phyloP scores from a whole-genome alignment of 805 yeast species.

The Candida easanensis region DNA sequence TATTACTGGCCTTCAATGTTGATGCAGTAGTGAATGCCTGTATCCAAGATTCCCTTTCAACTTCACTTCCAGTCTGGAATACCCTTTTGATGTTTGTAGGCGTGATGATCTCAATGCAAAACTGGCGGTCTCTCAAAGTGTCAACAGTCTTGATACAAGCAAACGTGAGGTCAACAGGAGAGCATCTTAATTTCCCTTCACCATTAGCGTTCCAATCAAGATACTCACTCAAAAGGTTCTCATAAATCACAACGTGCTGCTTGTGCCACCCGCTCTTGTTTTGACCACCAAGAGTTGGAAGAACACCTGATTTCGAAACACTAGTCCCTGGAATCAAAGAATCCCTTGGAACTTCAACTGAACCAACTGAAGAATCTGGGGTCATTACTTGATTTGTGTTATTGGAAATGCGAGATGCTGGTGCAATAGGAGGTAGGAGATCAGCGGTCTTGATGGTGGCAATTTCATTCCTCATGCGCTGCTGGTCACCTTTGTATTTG shows the following conservation, averaged over 20 bases:
- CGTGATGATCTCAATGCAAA: constrained; percentile 75
- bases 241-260: constrained; percentile 75
- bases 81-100: constrained; percentile 62
- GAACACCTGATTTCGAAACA: constrained; percentile 9
- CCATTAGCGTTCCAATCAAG: constrained; percentile 66
- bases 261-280: constrained; percentile 66
- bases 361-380: neutral
- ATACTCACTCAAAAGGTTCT: constrained; percentile 68
- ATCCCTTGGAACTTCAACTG: neutral
- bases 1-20: constrained; percentile 27
- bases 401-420: neutral
- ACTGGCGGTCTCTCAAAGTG: constrained; percentile 28
- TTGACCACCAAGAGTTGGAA: constrained; percentile 17
- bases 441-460: neutral
- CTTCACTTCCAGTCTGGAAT: constrained; percentile 70
- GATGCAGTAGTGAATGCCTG: constrained; percentile 56
- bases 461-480: constrained; percentile 6
- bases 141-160: constrained; percentile 52
- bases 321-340: neutral
- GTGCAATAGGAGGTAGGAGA: constrained; percentile 1
- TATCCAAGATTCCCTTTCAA: constrained; percentile 70
- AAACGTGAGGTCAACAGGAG: constrained; percentile 68
- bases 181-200: constrained; percentile 57
- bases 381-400: neutral
- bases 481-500: constrained; percentile 15